Evolutionary conservation across 306 rosid species (phyloP), one percentile per base, ranked within the genome.

Genomic region (Astragalus glycyphyllos): DNA sequence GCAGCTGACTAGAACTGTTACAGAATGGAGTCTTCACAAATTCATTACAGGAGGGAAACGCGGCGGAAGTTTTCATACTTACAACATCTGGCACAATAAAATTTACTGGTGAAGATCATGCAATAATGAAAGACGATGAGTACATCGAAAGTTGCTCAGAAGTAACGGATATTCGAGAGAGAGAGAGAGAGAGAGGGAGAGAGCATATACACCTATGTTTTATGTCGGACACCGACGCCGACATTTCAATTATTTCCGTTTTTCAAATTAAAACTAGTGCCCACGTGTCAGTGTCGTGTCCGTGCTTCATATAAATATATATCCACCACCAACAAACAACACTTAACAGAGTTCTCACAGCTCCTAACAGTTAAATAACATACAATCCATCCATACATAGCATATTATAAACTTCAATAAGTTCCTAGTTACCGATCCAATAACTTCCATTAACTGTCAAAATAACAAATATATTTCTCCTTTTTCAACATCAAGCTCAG

Each of bases 21-120:
- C 70, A 70, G 42, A 67, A 58, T 60, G 80, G 87, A 65, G 73
- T 70, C 71, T 77, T 84, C 1, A 55, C 45, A 59, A 78, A 49
- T 70, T 76, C 75, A 76, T 78, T 81, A 62, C 68, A 77, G 15
- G 86, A 70, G 59, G 65, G 56, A 56, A 82, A 74, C 66, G 79
- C 90, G 5, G 81, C 70, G 47, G 76, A 82, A 49, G 69, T 66
- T 79, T 77, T 81, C 45, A 74, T 53, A 66, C 41, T 77, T 60
- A 71, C 88, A 62, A 70, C 86, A 77, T 79, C 94, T 90, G 88
- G 68, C 53, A 83, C 34, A 71, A 70, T 55, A 54, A 66, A 68
- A 74, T 34, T 72, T 29, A 61, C 75, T 50, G 34, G 37, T 26
- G 69, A 38, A 84, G 47, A 76, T 54, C 44, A 17, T 37, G 54